These are phyloP conservation scores for Nakazawaea wyomingensis DNA, from an alignment of 805 yeast genomes.

Conservation along the genomic window DNA sequence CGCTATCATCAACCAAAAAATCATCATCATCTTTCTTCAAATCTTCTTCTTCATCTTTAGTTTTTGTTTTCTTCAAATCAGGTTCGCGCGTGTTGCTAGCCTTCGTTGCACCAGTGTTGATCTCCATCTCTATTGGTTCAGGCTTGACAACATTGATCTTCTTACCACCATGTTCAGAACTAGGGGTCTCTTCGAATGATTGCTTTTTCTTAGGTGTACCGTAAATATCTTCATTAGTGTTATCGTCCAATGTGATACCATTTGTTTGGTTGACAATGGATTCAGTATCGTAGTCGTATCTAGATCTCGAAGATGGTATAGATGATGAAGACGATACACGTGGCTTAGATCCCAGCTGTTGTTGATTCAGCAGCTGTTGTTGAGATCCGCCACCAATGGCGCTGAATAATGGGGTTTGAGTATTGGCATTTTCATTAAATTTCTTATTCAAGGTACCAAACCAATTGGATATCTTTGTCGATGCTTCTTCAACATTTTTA, in stretches of 20 bases:
- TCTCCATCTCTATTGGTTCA: slow-evolving; percentile 5
- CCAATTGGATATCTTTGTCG: slow-evolving; percentile 73
- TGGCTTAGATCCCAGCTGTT: slow-evolving; percentile 11
- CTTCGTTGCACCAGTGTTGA: background rate
- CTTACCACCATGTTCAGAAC: background rate
- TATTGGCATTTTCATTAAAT: slow-evolving; percentile 31
- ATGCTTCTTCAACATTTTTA: slow-evolving; percentile 78
- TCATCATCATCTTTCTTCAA: slow-evolving; percentile 40
- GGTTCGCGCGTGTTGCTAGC: too few species aligned
- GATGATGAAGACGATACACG: slow-evolving; percentile 15
- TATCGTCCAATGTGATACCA: slow-evolving; percentile 20
- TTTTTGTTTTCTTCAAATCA: background rate
- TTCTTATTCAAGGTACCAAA: slow-evolving; percentile 61
- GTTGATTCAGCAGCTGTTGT: slow-evolving; percentile 10
- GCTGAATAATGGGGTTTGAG: slow-evolving; percentile 21
- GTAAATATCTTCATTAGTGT: slow-evolving; percentile 17
- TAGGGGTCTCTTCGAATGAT: slow-evolving; percentile 13
- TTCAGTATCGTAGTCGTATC: slow-evolving; percentile 27
- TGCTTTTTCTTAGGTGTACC: slow-evolving; percentile 30
- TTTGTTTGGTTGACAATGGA: slow-evolving; percentile 18
- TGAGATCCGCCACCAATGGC: slow-evolving; percentile 22
- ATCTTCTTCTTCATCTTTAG: slow-evolving; percentile 11
- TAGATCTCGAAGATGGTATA: slow-evolving; percentile 24
- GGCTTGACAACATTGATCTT: slow-evolving; percentile 7
- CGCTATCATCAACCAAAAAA: slow-evolving; percentile 47